Percentiles rank a stretch among this genome's conserved stretches.
These are phyloP conservation scores for Ehretia macrophylla DNA, from an alignment of 257 asterid species.

Conservation along the genomic window DNA sequence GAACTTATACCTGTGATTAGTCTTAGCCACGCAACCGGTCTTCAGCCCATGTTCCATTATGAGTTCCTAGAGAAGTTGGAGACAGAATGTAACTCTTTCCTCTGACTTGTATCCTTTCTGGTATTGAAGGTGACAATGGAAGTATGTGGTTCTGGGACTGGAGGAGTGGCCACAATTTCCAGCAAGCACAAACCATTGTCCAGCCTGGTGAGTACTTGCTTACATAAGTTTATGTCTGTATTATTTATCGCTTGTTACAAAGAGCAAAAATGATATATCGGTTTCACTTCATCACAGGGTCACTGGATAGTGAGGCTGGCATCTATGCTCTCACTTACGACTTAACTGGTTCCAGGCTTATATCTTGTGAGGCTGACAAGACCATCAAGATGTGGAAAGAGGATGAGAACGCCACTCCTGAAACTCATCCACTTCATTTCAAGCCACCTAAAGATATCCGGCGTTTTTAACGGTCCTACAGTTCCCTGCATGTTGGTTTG, in stretches of 20 bases:
- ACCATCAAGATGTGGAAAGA: conserved; percentile 99
- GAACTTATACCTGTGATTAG: neutral
- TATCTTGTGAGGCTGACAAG: conserved; percentile 92
- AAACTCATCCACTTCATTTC: conserved; percentile 86
- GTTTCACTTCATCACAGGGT: conserved; percentile 40
- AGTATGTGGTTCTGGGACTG: conserved; percentile 99
- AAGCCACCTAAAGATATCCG: conserved; percentile 92
- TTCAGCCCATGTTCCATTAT: too few species aligned
- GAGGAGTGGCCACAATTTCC: conserved; percentile 97
- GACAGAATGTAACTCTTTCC: too few species aligned
- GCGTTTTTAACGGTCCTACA: conserved; percentile 39
- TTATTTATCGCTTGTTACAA: neutral
- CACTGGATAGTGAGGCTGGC: conserved; percentile 98
- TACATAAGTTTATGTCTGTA: neutral
- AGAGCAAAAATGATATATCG: conserved; percentile 2
- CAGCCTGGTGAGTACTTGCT: conserved; percentile 68
- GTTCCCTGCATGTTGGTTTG: neutral
- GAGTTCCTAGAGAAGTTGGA: too few species aligned
- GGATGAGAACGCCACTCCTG: conserved; percentile 81
- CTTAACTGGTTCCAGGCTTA: conserved; percentile 73
- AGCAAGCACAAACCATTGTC: conserved; percentile 89
- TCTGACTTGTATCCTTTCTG: neutral
- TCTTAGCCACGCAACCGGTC: too few species aligned
- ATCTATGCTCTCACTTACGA: conserved; percentile 71
- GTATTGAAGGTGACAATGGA: conserved; percentile 79